Evolutionary conservation across 768 basidiomycete species (phyloP).

Genomic region (Boletus speciosus): DNA sequence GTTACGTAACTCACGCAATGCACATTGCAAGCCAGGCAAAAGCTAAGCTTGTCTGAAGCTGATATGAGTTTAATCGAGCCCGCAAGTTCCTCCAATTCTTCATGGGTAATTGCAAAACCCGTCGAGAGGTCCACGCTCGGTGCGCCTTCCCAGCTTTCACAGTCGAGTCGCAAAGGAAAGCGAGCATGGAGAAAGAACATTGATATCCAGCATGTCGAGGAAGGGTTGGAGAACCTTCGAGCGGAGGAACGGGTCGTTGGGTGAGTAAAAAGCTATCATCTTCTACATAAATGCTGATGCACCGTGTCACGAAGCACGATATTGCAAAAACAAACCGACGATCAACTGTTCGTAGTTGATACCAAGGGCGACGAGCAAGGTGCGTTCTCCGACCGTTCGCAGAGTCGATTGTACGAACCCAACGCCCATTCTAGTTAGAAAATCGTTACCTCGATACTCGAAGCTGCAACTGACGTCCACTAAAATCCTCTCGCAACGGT

Average conservation of each 20-base stretch:
- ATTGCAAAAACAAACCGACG: conserved; percentile 64
- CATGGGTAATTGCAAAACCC: conserved; percentile 7
- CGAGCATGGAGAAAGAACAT: conserved; percentile 93
- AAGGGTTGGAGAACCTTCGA: conserved; percentile 68
- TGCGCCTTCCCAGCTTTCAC: conserved; percentile 36
- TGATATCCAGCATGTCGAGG: conserved; percentile 76
- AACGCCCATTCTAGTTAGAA: conserved; percentile 46
- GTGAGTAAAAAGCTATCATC: conserved; percentile 38
- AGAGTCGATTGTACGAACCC: too few relatives aligned
- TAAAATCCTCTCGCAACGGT: conserved; percentile 80
- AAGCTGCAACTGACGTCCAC: conserved; percentile 57
- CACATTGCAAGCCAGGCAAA: background rate
- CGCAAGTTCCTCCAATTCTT: background rate
- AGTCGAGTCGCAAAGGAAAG: conserved; percentile 86
- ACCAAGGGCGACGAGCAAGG: conserved; percentile 72
- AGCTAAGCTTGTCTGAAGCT: background rate
- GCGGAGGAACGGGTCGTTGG: conserved; percentile 81
- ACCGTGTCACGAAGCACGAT: conserved; percentile 42
- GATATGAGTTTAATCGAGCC: conserved; percentile 9
- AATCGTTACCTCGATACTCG: conserved; percentile 53
- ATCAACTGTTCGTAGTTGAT: conserved; percentile 79
- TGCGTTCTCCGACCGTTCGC: conserved; percentile 22
- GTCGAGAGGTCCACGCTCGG: conserved; percentile 16
- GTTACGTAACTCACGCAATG: conserved; percentile 4
- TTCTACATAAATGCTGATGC: background rate